Percentiles rank a stretch among this genome's conserved stretches.
Conservation (phyloP, 1,139 yeast species). For the Eremothecium sinecaudum region DNA sequence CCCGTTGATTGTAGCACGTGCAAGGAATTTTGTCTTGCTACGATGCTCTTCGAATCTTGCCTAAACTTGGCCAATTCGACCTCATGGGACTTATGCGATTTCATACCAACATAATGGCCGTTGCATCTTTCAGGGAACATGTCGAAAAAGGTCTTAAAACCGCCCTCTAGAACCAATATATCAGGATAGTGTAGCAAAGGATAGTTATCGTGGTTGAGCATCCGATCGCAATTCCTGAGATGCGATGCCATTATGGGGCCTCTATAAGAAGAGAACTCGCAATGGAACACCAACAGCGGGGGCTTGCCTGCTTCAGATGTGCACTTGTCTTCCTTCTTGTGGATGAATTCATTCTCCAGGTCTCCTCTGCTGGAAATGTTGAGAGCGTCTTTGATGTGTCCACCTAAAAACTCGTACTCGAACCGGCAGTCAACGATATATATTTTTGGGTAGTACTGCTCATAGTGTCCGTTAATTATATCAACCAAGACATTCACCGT, state of each 20-base stretch:
- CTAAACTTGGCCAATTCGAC: constrained; percentile 62
- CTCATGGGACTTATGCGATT: constrained; percentile 63
- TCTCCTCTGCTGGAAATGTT: constrained; percentile 66
- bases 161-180: constrained; percentile 80
- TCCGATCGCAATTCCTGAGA: constrained; percentile 74
- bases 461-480: constrained; percentile 50
- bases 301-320: constrained; percentile 24
- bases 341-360: constrained; percentile 30
- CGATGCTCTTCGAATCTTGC: constrained; percentile 42
- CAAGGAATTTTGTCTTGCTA: constrained; percentile 32
- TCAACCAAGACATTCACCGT: constrained; percentile 53
- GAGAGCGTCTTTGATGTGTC: constrained; percentile 78
- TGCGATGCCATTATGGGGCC: constrained; percentile 91
- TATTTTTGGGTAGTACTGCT: constrained; percentile 48
- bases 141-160: constrained; percentile 71
- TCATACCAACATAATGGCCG: constrained; percentile 86
- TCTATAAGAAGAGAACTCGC: constrained; percentile 86
- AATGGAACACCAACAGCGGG: constrained; percentile 68
- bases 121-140: constrained; percentile 40
- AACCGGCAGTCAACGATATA: constrained; percentile 80
- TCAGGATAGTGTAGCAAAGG: constrained; percentile 83
- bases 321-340: constrained; percentile 10
- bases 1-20: constrained; percentile 14
- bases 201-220: constrained; percentile 59
- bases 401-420: constrained; percentile 85